Evolutionary conservation across 441 rosid genomes (phyloP).

Genomic region (Pelargonium exstipulatum): DNA sequence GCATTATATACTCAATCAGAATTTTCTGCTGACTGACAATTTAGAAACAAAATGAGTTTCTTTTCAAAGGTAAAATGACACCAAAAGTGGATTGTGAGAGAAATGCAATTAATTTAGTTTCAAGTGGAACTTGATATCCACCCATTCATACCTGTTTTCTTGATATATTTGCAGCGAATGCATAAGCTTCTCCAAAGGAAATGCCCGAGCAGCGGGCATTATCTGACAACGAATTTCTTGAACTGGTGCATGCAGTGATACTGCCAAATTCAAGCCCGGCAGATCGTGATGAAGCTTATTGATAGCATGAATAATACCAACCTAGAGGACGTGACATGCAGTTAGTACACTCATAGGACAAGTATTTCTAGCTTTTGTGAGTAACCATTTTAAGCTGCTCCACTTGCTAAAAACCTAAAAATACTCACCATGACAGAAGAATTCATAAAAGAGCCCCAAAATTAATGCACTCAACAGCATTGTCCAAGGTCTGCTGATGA

Average conservation of each 20-base stretch:
- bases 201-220: slow-evolving; percentile 98
- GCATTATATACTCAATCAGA: slow-evolving; percentile 93
- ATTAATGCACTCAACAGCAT: no score
- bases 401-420: no score
- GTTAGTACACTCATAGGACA: slow-evolving; percentile 22
- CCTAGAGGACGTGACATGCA: slow-evolving; percentile 42
- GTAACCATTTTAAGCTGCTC: no score
- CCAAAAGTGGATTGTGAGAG: no score
- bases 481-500: no score
- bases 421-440: no score
- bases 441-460: no score
- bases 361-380: slow-evolving; percentile 5
- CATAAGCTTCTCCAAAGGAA: slow-evolving; percentile 95
- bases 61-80: background rate
- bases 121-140: background rate
- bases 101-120: no score
- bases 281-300: slow-evolving; percentile 82
- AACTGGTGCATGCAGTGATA: slow-evolving; percentile 91
- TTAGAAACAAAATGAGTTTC: slow-evolving; percentile 14
- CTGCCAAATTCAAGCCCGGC: slow-evolving; percentile 91
- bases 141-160: slow-evolving; percentile 49
- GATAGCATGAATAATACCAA: slow-evolving; percentile 85
- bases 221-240: slow-evolving; percentile 92
- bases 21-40: slow-evolving; percentile 67
- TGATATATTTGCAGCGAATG: slow-evolving; percentile 63